Evolutionary conservation across 2,329 filamentous ascomycete species (phyloP).

Genomic region (Aureobasidium sp.): DNA sequence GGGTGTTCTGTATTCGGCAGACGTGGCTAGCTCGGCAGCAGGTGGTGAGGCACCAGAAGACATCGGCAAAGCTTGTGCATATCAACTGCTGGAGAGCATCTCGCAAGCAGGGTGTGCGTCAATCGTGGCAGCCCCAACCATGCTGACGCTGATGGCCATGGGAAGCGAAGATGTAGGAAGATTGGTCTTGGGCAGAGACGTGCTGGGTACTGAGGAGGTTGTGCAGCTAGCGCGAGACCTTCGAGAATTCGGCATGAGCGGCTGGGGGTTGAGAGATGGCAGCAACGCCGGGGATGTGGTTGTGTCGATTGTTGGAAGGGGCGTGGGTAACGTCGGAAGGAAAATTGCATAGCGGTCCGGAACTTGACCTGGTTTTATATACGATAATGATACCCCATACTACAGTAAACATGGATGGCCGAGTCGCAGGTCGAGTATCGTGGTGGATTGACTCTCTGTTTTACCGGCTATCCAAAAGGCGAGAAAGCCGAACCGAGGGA

Average conservation of each 20-base stretch:
- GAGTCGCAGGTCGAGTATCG: neutral
- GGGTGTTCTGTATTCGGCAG: conserved; percentile 80
- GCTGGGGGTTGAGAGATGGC: conserved; percentile 76
- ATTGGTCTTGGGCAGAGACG: conserved; percentile 70
- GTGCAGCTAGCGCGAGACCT: conserved; percentile 78
- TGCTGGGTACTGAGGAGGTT: conserved; percentile 73
- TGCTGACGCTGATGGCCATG: conserved; percentile 94
- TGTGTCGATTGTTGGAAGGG: conserved; percentile 84
- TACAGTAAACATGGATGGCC: neutral
- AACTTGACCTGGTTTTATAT: conserved; percentile 2
- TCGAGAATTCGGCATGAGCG: conserved; percentile 79
- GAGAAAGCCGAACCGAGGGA: conserved; percentile 7
- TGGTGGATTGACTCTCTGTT: neutral
- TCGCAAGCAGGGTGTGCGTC: conserved; percentile 76
- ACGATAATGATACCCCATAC: conserved; percentile 19
- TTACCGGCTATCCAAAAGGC: neutral
- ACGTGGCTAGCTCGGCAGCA: conserved; percentile 64
- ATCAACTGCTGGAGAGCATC: conserved; percentile 79
- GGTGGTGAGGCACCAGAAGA: conserved; percentile 86
- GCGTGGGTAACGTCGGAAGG: conserved; percentile 89
- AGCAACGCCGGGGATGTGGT: conserved; percentile 63
- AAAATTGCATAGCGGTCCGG: conserved; percentile 57
- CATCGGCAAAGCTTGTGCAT: conserved; percentile 79
- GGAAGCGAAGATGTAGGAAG: conserved; percentile 92
- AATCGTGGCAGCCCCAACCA: conserved; percentile 61